phyloP scores from a whole-genome alignment of 495 filamentous ascomycete genomes.

The Amphirosellinia nigrospora region DNA sequence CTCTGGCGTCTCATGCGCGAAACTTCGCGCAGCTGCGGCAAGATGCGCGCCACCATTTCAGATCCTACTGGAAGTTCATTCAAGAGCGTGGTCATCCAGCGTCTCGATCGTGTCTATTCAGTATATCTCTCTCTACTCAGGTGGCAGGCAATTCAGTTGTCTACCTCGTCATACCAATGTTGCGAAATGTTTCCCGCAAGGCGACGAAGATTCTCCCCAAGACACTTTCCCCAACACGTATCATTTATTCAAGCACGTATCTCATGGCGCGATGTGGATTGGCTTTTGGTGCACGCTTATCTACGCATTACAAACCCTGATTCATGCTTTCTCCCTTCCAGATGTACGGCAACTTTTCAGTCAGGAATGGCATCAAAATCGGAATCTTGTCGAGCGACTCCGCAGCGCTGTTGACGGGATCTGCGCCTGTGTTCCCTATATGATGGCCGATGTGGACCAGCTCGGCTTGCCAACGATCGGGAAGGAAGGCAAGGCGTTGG shows the following conservation, averaged over 20 bases:
- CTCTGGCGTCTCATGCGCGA: constrained; percentile 12
- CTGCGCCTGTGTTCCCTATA: constrained; percentile 14
- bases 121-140: not conserved
- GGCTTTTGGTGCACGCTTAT: constrained; percentile 13
- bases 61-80: not conserved
- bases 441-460: constrained; percentile 10
- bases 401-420: constrained; percentile 2
- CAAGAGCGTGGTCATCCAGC: not conserved
- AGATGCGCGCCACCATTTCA: not conserved
- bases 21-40: not conserved
- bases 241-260: constrained; percentile 1
- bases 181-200: not conserved
- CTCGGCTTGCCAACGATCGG: constrained; percentile 1
- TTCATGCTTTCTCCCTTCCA: not conserved
- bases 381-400: not conserved
- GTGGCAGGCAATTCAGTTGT: not conserved
- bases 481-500: constrained; percentile 11
- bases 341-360: not conserved
- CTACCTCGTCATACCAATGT: not conserved
- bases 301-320: constrained; percentile 7
- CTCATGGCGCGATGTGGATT: constrained; percentile 9
- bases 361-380: not conserved
- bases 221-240: not conserved
- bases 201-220: not conserved
- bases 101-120: constrained; percentile 2